Percentiles rank a stretch among this genome's conserved stretches.
These are phyloP conservation scores for Drechslerella dactyloides DNA, from an alignment of 2,329 filamentous ascomycete genomes.

Conservation along the genomic window DNA sequence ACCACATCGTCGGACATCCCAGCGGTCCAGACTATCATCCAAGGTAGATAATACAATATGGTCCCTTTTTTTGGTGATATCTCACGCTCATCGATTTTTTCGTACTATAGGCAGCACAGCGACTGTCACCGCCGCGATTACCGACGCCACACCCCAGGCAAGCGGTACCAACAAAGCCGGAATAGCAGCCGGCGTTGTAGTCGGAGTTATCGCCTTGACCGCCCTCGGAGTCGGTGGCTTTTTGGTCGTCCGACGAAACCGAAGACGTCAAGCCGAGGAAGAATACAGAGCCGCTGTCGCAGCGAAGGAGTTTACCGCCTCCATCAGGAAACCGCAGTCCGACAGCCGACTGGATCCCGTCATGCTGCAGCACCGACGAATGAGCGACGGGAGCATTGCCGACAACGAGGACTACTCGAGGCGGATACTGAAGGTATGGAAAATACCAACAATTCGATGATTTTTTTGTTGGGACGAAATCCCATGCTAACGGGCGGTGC, in stretches of 20 bases:
- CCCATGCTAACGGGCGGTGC: not conserved
- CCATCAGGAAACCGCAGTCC: constrained; percentile 64
- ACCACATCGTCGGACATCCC: constrained; percentile 52
- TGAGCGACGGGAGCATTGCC: constrained; percentile 94
- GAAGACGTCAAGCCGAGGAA: constrained; percentile 78
- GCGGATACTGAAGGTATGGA: constrained; percentile 85
- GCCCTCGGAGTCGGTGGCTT: constrained; percentile 72
- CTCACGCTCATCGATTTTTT: not conserved
- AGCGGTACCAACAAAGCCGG: constrained; percentile 73
- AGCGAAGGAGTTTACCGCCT: constrained; percentile 71
- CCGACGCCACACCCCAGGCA: constrained; percentile 53
- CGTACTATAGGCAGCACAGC: constrained; percentile 8
- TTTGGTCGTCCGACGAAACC: constrained; percentile 76
- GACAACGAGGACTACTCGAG: constrained; percentile 97
- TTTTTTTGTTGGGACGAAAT: too few relatives aligned
- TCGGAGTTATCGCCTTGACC: constrained; percentile 74
- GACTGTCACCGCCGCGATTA: constrained; percentile 33
- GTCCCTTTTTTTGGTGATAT: too few relatives aligned
- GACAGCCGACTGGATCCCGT: constrained; percentile 86
- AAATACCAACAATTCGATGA: not conserved
- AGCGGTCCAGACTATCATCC: constrained; percentile 52
- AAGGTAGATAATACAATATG: constrained; percentile 54
- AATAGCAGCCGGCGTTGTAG: constrained; percentile 86
- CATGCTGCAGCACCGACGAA: constrained; percentile 78
- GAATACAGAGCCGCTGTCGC: constrained; percentile 82